A percentile compares a stretch with the other conserved stretches of the same genome.
phyloP scores from a whole-genome alignment of 1,284 basidiomycete genomes.

The Ustilago vetiveriae region DNA sequence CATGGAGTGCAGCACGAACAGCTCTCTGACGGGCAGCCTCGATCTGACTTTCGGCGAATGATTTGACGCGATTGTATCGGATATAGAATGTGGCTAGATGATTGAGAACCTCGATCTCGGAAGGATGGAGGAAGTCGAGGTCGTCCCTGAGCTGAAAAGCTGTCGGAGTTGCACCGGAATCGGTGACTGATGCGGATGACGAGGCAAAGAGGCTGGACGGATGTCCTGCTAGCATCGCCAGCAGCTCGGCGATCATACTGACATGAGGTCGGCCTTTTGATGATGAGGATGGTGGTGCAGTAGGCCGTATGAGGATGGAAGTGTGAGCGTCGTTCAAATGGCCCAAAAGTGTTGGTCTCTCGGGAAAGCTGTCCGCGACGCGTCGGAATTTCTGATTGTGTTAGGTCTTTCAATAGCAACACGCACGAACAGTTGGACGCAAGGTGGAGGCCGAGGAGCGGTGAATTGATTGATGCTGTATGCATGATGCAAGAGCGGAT shows the following conservation, averaged over 20 bases:
- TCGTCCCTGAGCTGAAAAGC: conserved; percentile 35
- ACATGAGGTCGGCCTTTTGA: not conserved
- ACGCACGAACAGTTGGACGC: no score
- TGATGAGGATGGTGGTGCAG: conserved; percentile 2
- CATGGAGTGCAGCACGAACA: conserved; percentile 35
- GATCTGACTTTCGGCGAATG: conserved; percentile 39
- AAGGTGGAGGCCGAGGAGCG: not conserved
- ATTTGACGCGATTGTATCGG: conserved; percentile 39
- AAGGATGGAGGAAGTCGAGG: conserved; percentile 38
- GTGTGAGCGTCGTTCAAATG: not conserved
- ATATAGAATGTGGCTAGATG: conserved; percentile 39
- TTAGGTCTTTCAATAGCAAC: no score
- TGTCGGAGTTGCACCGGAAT: not conserved
- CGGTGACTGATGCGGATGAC: conserved; percentile 6
- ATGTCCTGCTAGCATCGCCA: conserved; percentile 48
- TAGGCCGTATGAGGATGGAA: no score
- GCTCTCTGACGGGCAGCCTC: conserved; percentile 35
- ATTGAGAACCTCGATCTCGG: conserved; percentile 42
- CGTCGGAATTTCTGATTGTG: not conserved
- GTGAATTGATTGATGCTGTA: not conserved
- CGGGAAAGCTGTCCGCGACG: not conserved
- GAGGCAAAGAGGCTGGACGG: conserved; percentile 50
- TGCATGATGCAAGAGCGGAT: not conserved
- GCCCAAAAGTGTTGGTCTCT: not conserved
- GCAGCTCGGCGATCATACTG: conserved; percentile 47